Percentiles rank a stretch among this genome's conserved stretches.
Conservation (phyloP, 805 yeast species). For the Zygosaccharomyces pseudorouxii region DNA sequence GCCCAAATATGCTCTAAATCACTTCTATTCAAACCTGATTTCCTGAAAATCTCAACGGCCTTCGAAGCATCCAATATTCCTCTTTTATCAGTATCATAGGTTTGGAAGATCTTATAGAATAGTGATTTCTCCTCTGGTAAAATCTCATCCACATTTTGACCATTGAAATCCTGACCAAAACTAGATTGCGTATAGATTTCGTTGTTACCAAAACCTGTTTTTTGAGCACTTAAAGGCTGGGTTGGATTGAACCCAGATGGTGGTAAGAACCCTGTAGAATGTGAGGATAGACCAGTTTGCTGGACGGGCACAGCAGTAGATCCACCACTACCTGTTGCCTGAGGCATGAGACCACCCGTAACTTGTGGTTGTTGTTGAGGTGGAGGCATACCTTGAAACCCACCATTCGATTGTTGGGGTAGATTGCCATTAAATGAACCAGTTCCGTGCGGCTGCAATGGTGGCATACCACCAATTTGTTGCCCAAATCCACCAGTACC, state of each 20-base stretch:
- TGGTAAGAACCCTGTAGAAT: conserved; percentile 63
- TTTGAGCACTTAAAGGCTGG: conserved; percentile 39
- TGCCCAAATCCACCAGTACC: conserved; percentile 44
- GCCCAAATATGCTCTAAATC: conserved; percentile 92
- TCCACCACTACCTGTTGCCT: neutral
- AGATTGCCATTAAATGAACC: neutral
- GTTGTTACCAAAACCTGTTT: conserved; percentile 44
- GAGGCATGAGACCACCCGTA: conserved; percentile 2
- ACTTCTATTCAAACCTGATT: conserved; percentile 80
- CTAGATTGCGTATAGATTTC: conserved; percentile 37
- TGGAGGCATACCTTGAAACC: conserved; percentile 1
- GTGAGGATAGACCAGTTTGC: conserved; percentile 28
- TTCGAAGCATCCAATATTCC: conserved; percentile 77
- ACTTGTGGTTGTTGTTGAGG: conserved; percentile 3
- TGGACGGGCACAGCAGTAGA: conserved; percentile 3
- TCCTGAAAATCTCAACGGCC: conserved; percentile 82
- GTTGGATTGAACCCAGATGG: conserved; percentile 38
- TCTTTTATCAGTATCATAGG: conserved; percentile 67
- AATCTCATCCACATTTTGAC: conserved; percentile 56
- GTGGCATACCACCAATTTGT: conserved; percentile 32
- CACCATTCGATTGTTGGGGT: neutral
- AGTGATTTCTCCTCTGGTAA: conserved; percentile 82
- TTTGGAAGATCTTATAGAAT: conserved; percentile 80
- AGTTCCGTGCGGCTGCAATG: conserved; percentile 8
- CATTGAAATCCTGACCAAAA: conserved; percentile 33